Evolutionary conservation across 139 green algal species (phyloP).

Genomic region (Mesotaenium endlicherianum): DNA sequence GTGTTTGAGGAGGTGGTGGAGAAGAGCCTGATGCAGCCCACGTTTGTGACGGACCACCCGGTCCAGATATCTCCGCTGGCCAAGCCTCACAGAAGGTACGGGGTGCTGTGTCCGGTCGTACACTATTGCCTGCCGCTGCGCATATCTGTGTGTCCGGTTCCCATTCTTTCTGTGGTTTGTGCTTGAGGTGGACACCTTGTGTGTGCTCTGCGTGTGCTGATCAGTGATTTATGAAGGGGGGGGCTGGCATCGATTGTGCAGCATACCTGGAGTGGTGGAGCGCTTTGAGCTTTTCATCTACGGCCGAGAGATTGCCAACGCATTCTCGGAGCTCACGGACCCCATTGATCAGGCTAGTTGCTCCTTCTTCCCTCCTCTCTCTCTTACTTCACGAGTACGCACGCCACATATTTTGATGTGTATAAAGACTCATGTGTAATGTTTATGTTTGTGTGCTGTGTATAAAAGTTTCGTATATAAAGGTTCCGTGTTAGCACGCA

Average conservation of each 20-base stretch:
- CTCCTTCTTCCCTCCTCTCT: not conserved
- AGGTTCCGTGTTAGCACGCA: too few relatives aligned
- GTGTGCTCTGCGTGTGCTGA: too few relatives aligned
- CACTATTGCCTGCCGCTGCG: not conserved
- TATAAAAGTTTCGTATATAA: too few relatives aligned
- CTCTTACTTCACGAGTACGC: not conserved
- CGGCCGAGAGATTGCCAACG: slow-evolving; percentile 92
- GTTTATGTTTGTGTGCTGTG: too few relatives aligned
- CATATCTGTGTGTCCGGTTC: not conserved
- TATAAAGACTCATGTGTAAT: too few relatives aligned
- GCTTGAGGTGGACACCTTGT: too few relatives aligned
- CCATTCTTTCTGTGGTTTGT: not conserved
- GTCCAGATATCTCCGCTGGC: slow-evolving; percentile 91
- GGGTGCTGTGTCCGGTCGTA: slow-evolving; percentile 1
- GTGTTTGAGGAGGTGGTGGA: slow-evolving; percentile 93
- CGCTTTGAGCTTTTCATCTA: slow-evolving; percentile 97
- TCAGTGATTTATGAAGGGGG: too few relatives aligned
- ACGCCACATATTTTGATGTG: too few relatives aligned
- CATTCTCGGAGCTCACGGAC: slow-evolving; percentile 95
- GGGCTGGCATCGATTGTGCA: too few relatives aligned
- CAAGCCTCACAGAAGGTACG: slow-evolving; percentile 82
- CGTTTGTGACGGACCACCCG: slow-evolving; percentile 94
- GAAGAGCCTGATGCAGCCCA: slow-evolving; percentile 81
- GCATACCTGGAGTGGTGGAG: slow-evolving; percentile 78
- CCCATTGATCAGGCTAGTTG: slow-evolving; percentile 79